A percentile compares a stretch with the other conserved stretches of the same genome.
Conservation (phyloP, 345 rosid genomes). For the Sisymbrium altissimum region DNA sequence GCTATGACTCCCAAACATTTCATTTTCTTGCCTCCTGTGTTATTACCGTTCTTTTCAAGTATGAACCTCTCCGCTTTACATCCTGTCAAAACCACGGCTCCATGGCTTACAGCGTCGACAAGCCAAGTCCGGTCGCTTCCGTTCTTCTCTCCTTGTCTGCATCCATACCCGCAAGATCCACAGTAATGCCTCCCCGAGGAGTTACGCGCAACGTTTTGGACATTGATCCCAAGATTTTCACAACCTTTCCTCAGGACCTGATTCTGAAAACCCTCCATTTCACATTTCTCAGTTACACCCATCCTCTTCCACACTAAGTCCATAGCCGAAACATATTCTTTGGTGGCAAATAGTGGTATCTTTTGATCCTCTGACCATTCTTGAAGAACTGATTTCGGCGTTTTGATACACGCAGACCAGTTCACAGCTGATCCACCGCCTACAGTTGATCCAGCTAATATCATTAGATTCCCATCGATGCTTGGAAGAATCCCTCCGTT, state of each 20-base stretch:
- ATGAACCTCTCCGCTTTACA: constrained; percentile 77
- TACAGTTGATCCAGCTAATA: constrained; percentile 72
- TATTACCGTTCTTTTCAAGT: constrained; percentile 36
- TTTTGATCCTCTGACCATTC: constrained; percentile 66
- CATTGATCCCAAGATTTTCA: constrained; percentile 55
- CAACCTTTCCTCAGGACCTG: constrained; percentile 76
- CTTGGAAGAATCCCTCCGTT: constrained; percentile 57
- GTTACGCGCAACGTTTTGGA: constrained; percentile 54
- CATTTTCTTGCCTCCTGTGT: constrained; percentile 35
- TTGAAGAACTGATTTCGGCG: constrained; percentile 57
- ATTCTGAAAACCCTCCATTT: constrained; percentile 66
- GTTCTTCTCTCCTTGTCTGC: constrained; percentile 73
- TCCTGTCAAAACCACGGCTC: constrained; percentile 70
- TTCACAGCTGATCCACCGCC: constrained; percentile 93
- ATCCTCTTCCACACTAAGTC: constrained; percentile 63
- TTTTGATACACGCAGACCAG: constrained; percentile 84
- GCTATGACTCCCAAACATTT: constrained; percentile 76
- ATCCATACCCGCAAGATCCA: constrained; percentile 83
- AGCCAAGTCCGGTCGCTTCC: constrained; percentile 87
- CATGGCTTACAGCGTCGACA: constrained; percentile 64
- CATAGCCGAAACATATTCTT: constrained; percentile 61
- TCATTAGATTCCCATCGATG: constrained; percentile 34
- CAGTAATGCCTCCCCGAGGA: constrained; percentile 76
- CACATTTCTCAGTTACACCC: constrained; percentile 64
- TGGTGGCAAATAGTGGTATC: constrained; percentile 43